Base-by-base conservation (phyloP, 768 basidiomycete genomes). In the Mycena epipterygia region DNA sequence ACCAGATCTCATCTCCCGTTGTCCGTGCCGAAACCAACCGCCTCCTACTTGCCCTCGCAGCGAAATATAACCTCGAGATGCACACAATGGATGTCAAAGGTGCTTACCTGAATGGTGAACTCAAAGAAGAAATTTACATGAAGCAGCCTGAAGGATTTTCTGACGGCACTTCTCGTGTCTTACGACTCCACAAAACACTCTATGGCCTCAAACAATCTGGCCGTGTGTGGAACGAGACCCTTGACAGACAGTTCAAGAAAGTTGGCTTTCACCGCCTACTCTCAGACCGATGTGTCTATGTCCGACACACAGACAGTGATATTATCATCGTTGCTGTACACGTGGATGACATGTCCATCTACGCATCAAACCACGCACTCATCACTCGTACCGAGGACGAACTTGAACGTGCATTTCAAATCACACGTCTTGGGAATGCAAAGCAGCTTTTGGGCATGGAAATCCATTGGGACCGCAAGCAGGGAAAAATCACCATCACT, bases 371-470 rank as follows among this genome's bases (percentile, higher is more conserved):
- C 23, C 16, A 39, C 14, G 21, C 17, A 0, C 35, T 44, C 8
- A 39, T 70, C 12, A 41, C 35, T 0, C 27, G 49, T n/a, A 39
- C 49, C 25, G 60, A 73, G 57, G 57, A 30, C 12, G 70, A 75
- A 37, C 62, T 82, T 5, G 64, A 51, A 12, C 14, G 23, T 0
- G 46, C 69, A 6, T 72, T 78, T 39, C 33, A 75, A 0, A 60
- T 79, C 23, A 71, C 60, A 0, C 60, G 73, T 39, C 48, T 77
- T 0, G 73, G 78, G 0, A 49, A 73, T 13, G 27, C 68, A 3
- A 70, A 58, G 27, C 75, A 68, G 52, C 23, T 79, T 0, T 57
- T 80, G 1, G 77, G 79, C 2, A 76, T 79, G 29, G 67, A 78
- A 60, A 67, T 81, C 25, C 44, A 58, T 32, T 56, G 65, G 0